A percentile compares a stretch with the other conserved stretches of the same genome.
Conservation (phyloP, 345 rosid genomes). For the Populus davidiana region DNA sequence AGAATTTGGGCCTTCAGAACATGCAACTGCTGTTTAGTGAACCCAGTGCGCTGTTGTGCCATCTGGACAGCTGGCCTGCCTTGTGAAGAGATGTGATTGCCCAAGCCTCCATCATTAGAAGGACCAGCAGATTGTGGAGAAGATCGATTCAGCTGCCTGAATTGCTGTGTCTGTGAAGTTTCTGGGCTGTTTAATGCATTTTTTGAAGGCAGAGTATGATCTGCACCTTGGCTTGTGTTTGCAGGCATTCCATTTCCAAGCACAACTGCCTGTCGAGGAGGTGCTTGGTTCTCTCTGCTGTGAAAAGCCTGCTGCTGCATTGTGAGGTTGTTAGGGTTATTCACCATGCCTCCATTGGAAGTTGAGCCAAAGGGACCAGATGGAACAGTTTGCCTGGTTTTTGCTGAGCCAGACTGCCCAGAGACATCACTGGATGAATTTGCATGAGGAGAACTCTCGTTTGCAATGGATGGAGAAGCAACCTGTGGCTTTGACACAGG, state of each 20-base stretch:
- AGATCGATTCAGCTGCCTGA: constrained; percentile 60
- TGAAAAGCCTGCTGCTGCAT: constrained; percentile 61
- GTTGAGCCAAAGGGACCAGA: constrained; percentile 55
- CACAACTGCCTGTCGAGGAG: constrained; percentile 48
- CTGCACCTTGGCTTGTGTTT: constrained; percentile 46
- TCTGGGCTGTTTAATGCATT: constrained; percentile 47
- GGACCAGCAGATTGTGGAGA: constrained; percentile 50
- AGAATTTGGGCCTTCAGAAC: constrained; percentile 98
- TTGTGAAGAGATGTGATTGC: constrained; percentile 39
- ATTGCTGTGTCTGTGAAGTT: constrained; percentile 55
- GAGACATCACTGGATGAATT: constrained; percentile 76
- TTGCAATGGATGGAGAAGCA: constrained; percentile 61
- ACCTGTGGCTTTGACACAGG: constrained; percentile 67
- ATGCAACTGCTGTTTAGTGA: constrained; percentile 92
- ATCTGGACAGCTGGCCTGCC: constrained; percentile 55
- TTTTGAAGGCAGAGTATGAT: constrained; percentile 56
- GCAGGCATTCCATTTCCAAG: constrained; percentile 68
- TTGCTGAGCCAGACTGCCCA: constrained; percentile 71
- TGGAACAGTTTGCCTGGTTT: constrained; percentile 52
- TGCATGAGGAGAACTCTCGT: constrained; percentile 68
- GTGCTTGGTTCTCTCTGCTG: constrained; percentile 61
- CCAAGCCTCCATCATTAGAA: constrained; percentile 47
- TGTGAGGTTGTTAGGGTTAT: constrained; percentile 39
- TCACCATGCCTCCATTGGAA: constrained; percentile 45
- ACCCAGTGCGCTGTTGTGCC: constrained; percentile 55